Evolutionary conservation across 306 rosid species (phyloP).

Genomic region (Cotoneaster glaucophyllus): DNA sequence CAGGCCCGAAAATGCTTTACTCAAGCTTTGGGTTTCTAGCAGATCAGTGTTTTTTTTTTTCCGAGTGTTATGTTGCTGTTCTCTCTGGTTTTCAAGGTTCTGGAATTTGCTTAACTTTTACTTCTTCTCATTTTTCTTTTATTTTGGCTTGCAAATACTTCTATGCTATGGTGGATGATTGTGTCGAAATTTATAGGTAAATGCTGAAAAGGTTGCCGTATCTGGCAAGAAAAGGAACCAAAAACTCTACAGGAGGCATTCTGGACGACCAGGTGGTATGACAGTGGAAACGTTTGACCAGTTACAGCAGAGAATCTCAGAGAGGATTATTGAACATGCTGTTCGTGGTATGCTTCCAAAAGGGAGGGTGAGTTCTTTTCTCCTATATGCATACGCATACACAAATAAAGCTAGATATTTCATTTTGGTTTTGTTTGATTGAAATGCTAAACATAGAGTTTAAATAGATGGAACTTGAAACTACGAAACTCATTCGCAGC

Average conservation of each 20-base stretch:
- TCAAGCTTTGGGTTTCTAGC: neutral
- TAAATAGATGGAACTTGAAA: neutral
- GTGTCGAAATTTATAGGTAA: conserved; percentile 43
- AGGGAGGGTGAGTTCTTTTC: conserved; percentile 74
- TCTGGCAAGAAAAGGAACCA: conserved; percentile 91
- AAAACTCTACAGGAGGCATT: conserved; percentile 93
- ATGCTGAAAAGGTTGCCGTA: conserved; percentile 94
- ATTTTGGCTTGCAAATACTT: neutral
- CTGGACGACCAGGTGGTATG: conserved; percentile 99
- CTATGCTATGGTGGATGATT: neutral
- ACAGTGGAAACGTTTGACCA: conserved; percentile 86
- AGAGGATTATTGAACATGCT: conserved; percentile 92
- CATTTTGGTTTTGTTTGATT: neutral
- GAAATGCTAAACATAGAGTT: neutral
- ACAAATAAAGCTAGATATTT: neutral
- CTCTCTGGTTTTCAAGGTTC: neutral
- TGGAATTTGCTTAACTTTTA: neutral
- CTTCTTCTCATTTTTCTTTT: neutral
- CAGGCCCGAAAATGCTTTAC: neutral
- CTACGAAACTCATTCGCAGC: neutral
- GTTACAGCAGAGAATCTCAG: conserved; percentile 89
- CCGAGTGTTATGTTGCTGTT: neutral
- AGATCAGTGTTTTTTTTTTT: neutral
- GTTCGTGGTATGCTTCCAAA: conserved; percentile 99
- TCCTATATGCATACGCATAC: neutral